These are phyloP conservation scores for Lepidopterella palustris DNA, from an alignment of 495 filamentous ascomycete genomes.

Conservation along the genomic window DNA sequence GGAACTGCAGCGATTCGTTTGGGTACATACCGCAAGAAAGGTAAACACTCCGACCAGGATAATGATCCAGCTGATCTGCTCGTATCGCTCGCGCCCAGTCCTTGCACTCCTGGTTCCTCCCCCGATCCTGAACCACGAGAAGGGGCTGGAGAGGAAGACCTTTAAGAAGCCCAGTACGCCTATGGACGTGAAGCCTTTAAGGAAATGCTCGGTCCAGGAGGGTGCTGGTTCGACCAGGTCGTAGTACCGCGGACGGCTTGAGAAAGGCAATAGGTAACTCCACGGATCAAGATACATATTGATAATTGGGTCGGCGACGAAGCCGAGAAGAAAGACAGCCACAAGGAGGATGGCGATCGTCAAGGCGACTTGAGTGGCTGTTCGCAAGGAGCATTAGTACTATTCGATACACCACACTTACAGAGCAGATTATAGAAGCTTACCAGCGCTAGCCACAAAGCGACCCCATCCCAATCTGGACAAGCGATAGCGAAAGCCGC, in stretches of 20 bases:
- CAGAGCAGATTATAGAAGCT: no score
- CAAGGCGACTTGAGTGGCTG: conserved; percentile 52
- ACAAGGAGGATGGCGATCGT: conserved; percentile 64
- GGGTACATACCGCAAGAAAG: conserved; percentile 68
- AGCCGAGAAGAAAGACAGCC: conserved; percentile 73
- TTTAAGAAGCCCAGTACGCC: conserved; percentile 83
- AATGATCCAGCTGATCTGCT: conserved; percentile 67
- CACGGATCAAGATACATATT: conserved; percentile 76
- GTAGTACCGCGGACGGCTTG: conserved; percentile 11
- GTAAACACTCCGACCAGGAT: conserved; percentile 73
- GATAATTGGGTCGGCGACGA: conserved; percentile 89
- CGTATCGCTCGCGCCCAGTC: conserved; percentile 63
- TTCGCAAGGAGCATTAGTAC: not conserved
- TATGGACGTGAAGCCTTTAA: conserved; percentile 79
- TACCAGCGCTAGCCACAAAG: conserved; percentile 60
- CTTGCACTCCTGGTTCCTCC: conserved; percentile 46
- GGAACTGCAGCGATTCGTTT: not conserved
- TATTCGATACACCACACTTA: no score
- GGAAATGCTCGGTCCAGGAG: conserved; percentile 71
- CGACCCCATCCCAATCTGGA: conserved; percentile 69
- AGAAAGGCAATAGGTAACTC: conserved; percentile 41
- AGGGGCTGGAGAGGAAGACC: conserved; percentile 64
- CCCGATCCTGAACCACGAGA: conserved; percentile 43
- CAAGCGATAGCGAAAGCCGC: conserved; percentile 75
- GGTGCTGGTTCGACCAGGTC: conserved; percentile 41